Percentiles rank a stretch among this genome's conserved stretches.
Evolutionary conservation across 208 protist species (phyloP).

Genomic region (Crithidia acanthocephali): DNA sequence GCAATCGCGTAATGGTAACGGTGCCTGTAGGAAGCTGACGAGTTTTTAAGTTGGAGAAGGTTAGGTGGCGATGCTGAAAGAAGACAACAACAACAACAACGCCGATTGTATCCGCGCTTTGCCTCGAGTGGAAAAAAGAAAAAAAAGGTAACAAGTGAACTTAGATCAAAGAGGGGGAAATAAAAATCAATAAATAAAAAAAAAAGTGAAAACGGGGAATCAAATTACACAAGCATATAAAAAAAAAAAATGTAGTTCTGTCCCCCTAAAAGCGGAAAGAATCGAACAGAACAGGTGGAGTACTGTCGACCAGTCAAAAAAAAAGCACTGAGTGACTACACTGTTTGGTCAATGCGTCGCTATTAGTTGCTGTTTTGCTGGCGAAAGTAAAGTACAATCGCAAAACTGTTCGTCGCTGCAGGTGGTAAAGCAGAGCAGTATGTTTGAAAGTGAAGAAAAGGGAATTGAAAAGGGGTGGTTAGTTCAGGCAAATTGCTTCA

Average conservation of each 20-base stretch:
- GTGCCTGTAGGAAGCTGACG: background rate
- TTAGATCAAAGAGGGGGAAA: no score
- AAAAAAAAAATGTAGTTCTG: slow-evolving; percentile 1
- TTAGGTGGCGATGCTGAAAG: background rate
- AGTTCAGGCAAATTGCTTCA: background rate
- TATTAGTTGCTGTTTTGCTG: no score
- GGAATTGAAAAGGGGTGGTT: background rate
- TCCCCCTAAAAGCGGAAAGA: background rate
- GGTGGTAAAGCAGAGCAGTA: no score
- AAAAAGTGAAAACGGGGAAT: slow-evolving; percentile 1
- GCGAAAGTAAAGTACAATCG: no score
- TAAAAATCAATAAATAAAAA: no score
- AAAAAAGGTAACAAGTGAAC: slow-evolving; percentile 4
- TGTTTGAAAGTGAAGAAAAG: background rate
- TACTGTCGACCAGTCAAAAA: background rate
- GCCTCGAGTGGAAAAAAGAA: background rate
- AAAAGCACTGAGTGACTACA: no score
- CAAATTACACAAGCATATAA: slow-evolving; percentile 6
- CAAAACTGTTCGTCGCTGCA: no score
- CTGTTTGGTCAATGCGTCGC: no score
- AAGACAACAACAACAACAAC: background rate
- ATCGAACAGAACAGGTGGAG: slow-evolving; percentile 14
- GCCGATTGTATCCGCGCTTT: background rate
- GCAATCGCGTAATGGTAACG: background rate
- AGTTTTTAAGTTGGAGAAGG: background rate